Base-by-base conservation (phyloP, 1,284 basidiomycete species). In the Phlebopus sp. region DNA sequence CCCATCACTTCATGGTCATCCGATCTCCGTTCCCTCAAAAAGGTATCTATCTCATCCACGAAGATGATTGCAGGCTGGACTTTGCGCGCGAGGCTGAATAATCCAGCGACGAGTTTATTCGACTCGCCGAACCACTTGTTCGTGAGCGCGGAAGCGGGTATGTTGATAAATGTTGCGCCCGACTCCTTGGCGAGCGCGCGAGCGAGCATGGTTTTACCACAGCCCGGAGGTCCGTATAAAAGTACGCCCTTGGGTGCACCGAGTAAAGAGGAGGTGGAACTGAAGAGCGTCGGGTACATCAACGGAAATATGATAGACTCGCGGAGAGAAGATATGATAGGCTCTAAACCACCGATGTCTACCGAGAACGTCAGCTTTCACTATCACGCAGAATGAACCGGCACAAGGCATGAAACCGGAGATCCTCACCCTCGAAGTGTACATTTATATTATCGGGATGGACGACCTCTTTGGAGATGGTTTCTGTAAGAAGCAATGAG, bases 91-190 rank as follows among this genome's bases (percentile, higher is more conserved):
- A 95, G 84, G 23, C 82, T 82, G 66, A 99, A 99, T 2, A 99
- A 77, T 0, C 89, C 96, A 2, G 90, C 89, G 9, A 99, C 94
- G 42, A 99, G 86, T 71, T 98, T 99, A 71, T 99, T 99, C 10
- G 90, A 93, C 69, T 99, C 96, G 46, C 96, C 97, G 59, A 95
- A 98, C 96, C 94, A 97, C 71, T 96, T 95, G 72, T 89, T 91
- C 31, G 90, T 85, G 10, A 91, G 76, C 3, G 83, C 83, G 0
- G 84, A 83, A 4, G 86, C 86, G 3, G 89, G 83, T 52, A 94
- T 85, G 69, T 94, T 93, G 74, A 96, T 92, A 65, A 99, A 99
- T 0, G 94, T 97, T 17, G 97, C 97, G 19, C 92, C 91, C 13
- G 89, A 92, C 74, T 99, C 96, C 66, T 97, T 93, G 5, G 95